Conservation (phyloP, 805 yeast genomes). For the Starmerella ratchasimensis region DNA sequence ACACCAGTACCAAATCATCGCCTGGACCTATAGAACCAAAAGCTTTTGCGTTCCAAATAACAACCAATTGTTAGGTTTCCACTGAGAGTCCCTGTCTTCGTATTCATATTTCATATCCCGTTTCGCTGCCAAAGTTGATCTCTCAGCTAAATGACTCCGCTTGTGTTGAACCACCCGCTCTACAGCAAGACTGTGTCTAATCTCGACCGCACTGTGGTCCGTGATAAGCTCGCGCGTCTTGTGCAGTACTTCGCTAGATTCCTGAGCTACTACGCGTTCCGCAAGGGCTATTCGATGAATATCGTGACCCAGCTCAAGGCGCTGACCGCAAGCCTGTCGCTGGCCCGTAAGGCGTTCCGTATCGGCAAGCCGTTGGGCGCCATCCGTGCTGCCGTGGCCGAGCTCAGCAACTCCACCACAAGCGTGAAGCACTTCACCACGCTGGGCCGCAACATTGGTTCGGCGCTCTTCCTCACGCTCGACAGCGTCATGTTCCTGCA, state of each 20-base stretch:
- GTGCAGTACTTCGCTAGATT: constrained; percentile 72
- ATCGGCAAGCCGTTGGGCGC: constrained; percentile 66
- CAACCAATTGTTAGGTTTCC: too few relatives aligned
- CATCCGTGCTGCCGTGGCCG: constrained; percentile 50
- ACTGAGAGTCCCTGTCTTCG: not conserved
- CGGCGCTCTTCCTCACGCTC: constrained; percentile 26
- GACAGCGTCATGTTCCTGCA: constrained; percentile 27
- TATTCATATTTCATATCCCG: not conserved
- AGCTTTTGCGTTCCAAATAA: too few relatives aligned
- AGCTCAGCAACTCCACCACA: constrained; percentile 54
- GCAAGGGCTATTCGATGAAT: constrained; percentile 40
- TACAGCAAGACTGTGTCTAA: constrained; percentile 14
- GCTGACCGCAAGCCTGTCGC: constrained; percentile 48
- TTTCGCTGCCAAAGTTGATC: too few relatives aligned
- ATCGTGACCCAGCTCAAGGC: constrained; percentile 38
- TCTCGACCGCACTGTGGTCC: constrained; percentile 36
- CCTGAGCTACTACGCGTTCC: constrained; percentile 45
- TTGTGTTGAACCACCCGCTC: constrained; percentile 17
- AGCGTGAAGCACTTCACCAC: constrained; percentile 36
- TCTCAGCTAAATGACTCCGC: not conserved
- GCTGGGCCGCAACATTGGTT: constrained; percentile 26
- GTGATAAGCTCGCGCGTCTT: constrained; percentile 68
- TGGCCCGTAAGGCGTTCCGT: constrained; percentile 72
- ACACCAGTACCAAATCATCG: too few relatives aligned
- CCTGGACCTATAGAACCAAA: too few relatives aligned